Evolutionary conservation across 805 yeast genomes (phyloP).

Genomic region (Isabelozyma heimii): DNA sequence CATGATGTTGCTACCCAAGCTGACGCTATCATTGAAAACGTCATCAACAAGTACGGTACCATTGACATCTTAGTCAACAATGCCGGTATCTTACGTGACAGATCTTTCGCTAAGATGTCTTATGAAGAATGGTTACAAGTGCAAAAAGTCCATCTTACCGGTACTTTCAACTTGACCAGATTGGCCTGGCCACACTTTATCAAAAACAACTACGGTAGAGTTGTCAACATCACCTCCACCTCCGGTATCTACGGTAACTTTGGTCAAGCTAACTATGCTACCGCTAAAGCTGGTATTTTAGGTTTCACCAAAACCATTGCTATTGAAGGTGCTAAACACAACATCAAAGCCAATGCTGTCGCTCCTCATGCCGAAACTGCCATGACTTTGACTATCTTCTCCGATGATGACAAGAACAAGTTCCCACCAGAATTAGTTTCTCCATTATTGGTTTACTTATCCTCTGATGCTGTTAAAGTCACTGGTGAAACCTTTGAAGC

Average conservation of each 20-base stretch:
- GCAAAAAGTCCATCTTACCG: slow-evolving; percentile 75
- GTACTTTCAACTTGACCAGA: slow-evolving; percentile 77
- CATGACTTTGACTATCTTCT: slow-evolving; percentile 88
- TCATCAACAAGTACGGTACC: slow-evolving; percentile 72
- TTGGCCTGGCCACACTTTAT: slow-evolving; percentile 90
- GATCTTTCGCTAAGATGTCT: slow-evolving; percentile 80
- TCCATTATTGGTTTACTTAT: slow-evolving; percentile 77
- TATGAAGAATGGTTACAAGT: slow-evolving; percentile 83
- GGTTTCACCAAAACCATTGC: slow-evolving; percentile 87
- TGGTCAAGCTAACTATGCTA: slow-evolving; percentile 94
- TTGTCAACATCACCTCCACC: slow-evolving; percentile 88
- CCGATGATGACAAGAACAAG: slow-evolving; percentile 73
- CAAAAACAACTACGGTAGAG: slow-evolving; percentile 75
- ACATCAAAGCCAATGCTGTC: slow-evolving; percentile 74
- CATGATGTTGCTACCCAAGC: slow-evolving; percentile 81
- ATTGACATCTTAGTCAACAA: slow-evolving; percentile 86
- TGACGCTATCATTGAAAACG: slow-evolving; percentile 71
- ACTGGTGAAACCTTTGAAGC: slow-evolving; percentile 85
- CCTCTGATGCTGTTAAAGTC: slow-evolving; percentile 68
- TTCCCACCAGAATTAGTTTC: slow-evolving; percentile 89
- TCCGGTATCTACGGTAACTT: slow-evolving; percentile 97
- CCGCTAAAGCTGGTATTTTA: slow-evolving; percentile 87
- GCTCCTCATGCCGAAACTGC: slow-evolving; percentile 99
- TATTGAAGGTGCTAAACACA: slow-evolving; percentile 79
- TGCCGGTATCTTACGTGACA: slow-evolving; percentile 93